Evolutionary conservation across 2,329 filamentous ascomycete species (phyloP).

Genomic region (Colletotrichum eleusines): DNA sequence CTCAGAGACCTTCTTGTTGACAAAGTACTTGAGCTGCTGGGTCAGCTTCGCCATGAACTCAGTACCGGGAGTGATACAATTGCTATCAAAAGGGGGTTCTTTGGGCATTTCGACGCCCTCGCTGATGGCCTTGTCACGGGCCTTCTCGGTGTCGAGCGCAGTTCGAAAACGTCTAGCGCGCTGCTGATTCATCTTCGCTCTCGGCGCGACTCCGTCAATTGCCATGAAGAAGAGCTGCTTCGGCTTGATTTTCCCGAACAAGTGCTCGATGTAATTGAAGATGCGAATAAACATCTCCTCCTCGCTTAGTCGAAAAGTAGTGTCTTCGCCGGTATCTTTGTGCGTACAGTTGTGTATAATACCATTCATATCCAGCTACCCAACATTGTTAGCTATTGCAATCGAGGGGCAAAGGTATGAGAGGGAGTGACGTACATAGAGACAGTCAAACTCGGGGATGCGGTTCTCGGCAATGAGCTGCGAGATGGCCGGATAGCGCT

Average conservation of each 20-base stretch:
- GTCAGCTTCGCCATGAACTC: slow-evolving; percentile 98
- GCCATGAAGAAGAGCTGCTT: slow-evolving; percentile 99
- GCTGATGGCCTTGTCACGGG: slow-evolving; percentile 89
- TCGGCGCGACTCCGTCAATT: slow-evolving; percentile 95
- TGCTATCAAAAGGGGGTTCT: slow-evolving; percentile 97
- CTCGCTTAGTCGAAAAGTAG: slow-evolving; percentile 92
- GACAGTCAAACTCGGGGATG: slow-evolving; percentile 98
- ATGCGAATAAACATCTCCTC: slow-evolving; percentile 99
- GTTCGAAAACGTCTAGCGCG: slow-evolving; percentile 95
- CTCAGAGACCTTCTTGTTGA: slow-evolving; percentile 98
- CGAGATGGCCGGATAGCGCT: slow-evolving; percentile 98
- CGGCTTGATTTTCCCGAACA: slow-evolving; percentile 98
- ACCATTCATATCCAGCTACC: slow-evolving; percentile 93
- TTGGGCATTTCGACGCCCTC: slow-evolving; percentile 95
- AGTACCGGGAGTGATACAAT: slow-evolving; percentile 97
- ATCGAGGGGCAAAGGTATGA: slow-evolving; percentile 43
- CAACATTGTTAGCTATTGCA: slow-evolving; percentile 51
- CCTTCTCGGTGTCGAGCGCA: slow-evolving; percentile 88
- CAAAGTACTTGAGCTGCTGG: slow-evolving; percentile 94
- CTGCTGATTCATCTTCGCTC: slow-evolving; percentile 99
- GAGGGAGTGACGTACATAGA: slow-evolving; percentile 73
- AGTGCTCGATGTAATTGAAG: slow-evolving; percentile 99
- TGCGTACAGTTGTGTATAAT: slow-evolving; percentile 99
- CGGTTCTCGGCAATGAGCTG: slow-evolving; percentile 98
- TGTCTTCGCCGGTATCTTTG: slow-evolving; percentile 88